Conservation (phyloP, 1,284 basidiomycete species). For the Xerocomus minutiporus region DNA sequence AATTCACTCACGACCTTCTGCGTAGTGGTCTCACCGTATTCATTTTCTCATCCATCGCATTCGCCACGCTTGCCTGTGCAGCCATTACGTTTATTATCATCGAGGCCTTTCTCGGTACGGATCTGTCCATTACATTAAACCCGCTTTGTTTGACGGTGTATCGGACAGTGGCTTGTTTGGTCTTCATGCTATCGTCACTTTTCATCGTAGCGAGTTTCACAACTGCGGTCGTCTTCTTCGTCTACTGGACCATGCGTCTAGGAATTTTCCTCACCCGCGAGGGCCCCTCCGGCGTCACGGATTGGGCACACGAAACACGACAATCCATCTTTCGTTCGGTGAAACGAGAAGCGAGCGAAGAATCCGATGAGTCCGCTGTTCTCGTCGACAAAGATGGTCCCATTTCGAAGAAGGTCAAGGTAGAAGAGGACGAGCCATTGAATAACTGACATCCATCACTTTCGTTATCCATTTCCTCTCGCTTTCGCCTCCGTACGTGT, state of each 20-base stretch:
- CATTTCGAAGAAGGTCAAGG: slow-evolving; percentile 22
- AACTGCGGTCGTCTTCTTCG: slow-evolving; percentile 24
- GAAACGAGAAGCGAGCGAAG: slow-evolving; percentile 18
- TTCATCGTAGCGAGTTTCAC: slow-evolving; percentile 24
- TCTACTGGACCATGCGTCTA: slow-evolving; percentile 36
- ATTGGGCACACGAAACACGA: slow-evolving; percentile 37
- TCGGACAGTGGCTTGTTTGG: slow-evolving; percentile 17
- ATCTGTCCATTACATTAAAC: neutral
- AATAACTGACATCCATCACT: slow-evolving; percentile 4
- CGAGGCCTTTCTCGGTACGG: slow-evolving; percentile 26
- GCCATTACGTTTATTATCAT: slow-evolving; percentile 16
- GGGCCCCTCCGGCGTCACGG: slow-evolving; percentile 34
- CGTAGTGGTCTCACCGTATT: slow-evolving; percentile 33
- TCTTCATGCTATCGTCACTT: slow-evolving; percentile 26
- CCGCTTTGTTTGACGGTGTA: slow-evolving; percentile 1
- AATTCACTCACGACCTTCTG: neutral
- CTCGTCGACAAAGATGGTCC: slow-evolving; percentile 19
- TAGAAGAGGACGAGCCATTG: slow-evolving; percentile 20
- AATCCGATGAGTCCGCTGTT: slow-evolving; percentile 25
- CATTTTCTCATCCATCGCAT: slow-evolving; percentile 23
- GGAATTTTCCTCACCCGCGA: slow-evolving; percentile 29
- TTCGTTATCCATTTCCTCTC: neutral
- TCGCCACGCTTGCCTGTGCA: slow-evolving; percentile 30
- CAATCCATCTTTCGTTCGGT: slow-evolving; percentile 15
- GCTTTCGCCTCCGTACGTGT: slow-evolving; percentile 2